Evolutionary conservation across 305 asterid genomes (phyloP), one percentile per base, ranked within the genome.

Genomic region (Petunia hybrid): DNA sequence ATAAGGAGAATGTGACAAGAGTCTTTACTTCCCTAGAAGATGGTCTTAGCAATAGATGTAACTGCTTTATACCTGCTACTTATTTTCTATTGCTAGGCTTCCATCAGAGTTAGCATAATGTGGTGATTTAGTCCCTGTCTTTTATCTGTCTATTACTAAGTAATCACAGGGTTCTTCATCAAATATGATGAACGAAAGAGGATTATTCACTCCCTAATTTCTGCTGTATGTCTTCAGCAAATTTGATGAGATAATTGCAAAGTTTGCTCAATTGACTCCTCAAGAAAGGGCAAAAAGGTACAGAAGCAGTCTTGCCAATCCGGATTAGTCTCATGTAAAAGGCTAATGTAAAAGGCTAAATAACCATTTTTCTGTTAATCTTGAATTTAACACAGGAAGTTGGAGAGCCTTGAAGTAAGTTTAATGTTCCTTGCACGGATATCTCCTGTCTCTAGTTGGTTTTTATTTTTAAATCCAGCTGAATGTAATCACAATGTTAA

Each of bases 321-420:
- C 8, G 66, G 41, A 79, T 80, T 83, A 31, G 36, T 78, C 71
- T 70, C 78, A 64, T 64, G 8, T 64, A 14, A 22, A 64, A 79
- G 55, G 71, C 83, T 36, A 74, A 86, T 64, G 8, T 64, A 14
- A 22, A 64, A 79, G 55, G 71, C 83, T 36, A 74, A 86, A 78
- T 83, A 48, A 73, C 62, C 74, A 36, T 31, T 60, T 83, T 62
- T 53, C 82, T 79, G 68, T 6, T 40, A 55, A 48, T 61, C 77
- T 78, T 45, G 60, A 42, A 83, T 79, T 48, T 48, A 10, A 80
- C 86, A 73, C 95, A 94, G 99, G 97, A 91, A 95, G 87, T 76
- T 91, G 91, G 99, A 95, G 87, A 91, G 97, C 88, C 98, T 93
- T 77, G 97, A 95, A 90, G 99, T 91, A 85, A 91, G 89, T 88